Percentiles rank a stretch among this genome's conserved stretches.
Evolutionary conservation across 2,329 filamentous ascomycete genomes (phyloP).

Genomic region (Calonectria honghensis): DNA sequence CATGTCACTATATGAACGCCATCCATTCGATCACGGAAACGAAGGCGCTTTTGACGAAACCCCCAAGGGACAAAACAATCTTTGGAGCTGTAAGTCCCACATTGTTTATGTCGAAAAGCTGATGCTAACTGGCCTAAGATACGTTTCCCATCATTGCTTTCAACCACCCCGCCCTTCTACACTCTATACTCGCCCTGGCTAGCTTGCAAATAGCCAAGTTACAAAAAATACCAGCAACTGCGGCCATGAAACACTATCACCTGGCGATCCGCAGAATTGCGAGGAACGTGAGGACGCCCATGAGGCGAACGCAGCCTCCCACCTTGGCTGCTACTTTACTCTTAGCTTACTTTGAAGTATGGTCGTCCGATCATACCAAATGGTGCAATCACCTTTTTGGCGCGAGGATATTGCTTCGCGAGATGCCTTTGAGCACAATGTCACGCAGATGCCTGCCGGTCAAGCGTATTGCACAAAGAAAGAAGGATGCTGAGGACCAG

Average conservation of each 20-base stretch:
- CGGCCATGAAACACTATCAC: slow-evolving; percentile 94
- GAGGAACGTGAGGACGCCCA: slow-evolving; percentile 81
- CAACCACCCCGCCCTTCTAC: slow-evolving; percentile 88
- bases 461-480: slow-evolving; percentile 65
- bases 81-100: slow-evolving; percentile 75
- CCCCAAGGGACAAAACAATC: slow-evolving; percentile 77
- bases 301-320: slow-evolving; percentile 82
- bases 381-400: slow-evolving; percentile 96
- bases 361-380: slow-evolving; percentile 94
- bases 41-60: slow-evolving; percentile 74
- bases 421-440: slow-evolving; percentile 86
- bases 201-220: slow-evolving; percentile 92
- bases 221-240: slow-evolving; percentile 82
- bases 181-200: slow-evolving; percentile 91
- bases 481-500: slow-evolving; percentile 61
- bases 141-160: slow-evolving; percentile 90
- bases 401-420: slow-evolving; percentile 85
- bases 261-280: slow-evolving; percentile 87
- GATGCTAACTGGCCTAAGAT: slow-evolving; percentile 67
- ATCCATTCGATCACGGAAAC: slow-evolving; percentile 82
- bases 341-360: slow-evolving; percentile 94
- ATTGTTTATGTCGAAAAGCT: not conserved
- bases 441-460: slow-evolving; percentile 81
- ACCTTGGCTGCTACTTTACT: slow-evolving; percentile 93
- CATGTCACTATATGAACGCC: slow-evolving; percentile 90